A percentile compares a stretch with the other conserved stretches of the same genome.
Conservation (phyloP, 805 yeast species). For the Cyberlindnera maritima region DNA sequence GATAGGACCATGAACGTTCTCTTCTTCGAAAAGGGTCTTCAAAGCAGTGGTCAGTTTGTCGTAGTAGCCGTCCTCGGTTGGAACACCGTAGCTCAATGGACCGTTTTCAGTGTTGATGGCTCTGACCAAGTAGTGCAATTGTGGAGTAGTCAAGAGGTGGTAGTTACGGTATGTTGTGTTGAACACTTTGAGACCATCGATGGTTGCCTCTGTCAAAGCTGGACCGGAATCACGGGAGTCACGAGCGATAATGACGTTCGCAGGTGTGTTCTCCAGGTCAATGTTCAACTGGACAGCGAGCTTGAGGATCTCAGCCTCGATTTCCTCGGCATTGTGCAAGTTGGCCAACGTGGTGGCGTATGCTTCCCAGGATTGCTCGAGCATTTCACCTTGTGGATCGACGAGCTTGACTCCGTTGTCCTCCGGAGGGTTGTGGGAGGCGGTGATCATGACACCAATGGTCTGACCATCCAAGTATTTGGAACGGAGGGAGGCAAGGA, state of each 20-base stretch:
- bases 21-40: constrained; percentile 38
- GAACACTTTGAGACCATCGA: constrained; percentile 55
- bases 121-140: constrained; percentile 83
- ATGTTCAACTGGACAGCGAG: constrained; percentile 44
- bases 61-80: constrained; percentile 69
- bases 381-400: constrained; percentile 91
- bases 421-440: constrained; percentile 88
- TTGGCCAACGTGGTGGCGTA: constrained; percentile 82
- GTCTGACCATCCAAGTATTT: constrained; percentile 60
- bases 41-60: constrained; percentile 56
- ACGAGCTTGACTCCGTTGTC: constrained; percentile 94
- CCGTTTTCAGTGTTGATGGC: constrained; percentile 55
- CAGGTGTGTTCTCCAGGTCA: constrained; percentile 37
- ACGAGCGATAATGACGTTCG: constrained; percentile 66
- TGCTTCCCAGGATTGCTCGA: constrained; percentile 78
- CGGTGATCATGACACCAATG: constrained; percentile 96
- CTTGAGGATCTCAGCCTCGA: constrained; percentile 35
- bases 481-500: constrained; percentile 83
- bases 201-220: constrained; percentile 52
- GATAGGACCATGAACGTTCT: constrained; percentile 29
- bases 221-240: constrained; percentile 91
- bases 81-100: constrained; percentile 49
- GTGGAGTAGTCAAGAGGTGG: constrained; percentile 88
- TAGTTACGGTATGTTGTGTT: constrained; percentile 49
- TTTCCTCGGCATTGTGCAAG: constrained; percentile 44